These are phyloP conservation scores for Talaromyces stipitatus DNA, from an alignment of 495 filamentous ascomycete species.

Conservation along the genomic window DNA sequence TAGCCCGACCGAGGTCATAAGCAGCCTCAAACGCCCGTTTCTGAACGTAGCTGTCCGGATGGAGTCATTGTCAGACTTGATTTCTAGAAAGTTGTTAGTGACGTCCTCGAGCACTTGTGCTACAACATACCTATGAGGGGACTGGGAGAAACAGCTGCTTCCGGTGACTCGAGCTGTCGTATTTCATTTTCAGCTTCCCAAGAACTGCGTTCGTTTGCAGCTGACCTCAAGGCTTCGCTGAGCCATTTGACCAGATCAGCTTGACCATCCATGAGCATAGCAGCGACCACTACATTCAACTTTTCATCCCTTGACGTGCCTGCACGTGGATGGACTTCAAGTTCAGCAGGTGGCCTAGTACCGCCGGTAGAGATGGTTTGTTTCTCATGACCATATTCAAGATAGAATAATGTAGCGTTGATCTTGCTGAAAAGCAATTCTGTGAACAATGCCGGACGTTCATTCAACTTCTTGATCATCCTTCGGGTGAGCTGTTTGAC, in stretches of 20 bases:
- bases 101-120: neutral
- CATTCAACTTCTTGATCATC: constrained; percentile 70
- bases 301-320: constrained; percentile 58
- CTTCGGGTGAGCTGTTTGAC: constrained; percentile 71
- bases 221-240: constrained; percentile 56
- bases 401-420: constrained; percentile 68
- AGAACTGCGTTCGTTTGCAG: constrained; percentile 63
- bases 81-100: constrained; percentile 30
- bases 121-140: constrained; percentile 35
- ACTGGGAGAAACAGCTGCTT: constrained; percentile 23
- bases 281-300: constrained; percentile 69
- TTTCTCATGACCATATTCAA: constrained; percentile 86
- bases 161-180: constrained; percentile 33
- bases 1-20: constrained; percentile 71
- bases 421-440: constrained; percentile 95
- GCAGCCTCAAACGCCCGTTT: constrained; percentile 80
- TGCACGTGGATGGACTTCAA: constrained; percentile 64
- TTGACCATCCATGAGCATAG: constrained; percentile 69
- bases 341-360: constrained; percentile 59
- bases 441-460: constrained; percentile 72
- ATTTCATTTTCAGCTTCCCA: constrained; percentile 71
- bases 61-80: constrained; percentile 62
- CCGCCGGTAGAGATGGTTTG: constrained; percentile 51
- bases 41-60: constrained; percentile 72
- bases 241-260: constrained; percentile 74